Conservation (phyloP, 2,329 filamentous ascomycete species). For the Fusarium pseudograminearum region DNA sequence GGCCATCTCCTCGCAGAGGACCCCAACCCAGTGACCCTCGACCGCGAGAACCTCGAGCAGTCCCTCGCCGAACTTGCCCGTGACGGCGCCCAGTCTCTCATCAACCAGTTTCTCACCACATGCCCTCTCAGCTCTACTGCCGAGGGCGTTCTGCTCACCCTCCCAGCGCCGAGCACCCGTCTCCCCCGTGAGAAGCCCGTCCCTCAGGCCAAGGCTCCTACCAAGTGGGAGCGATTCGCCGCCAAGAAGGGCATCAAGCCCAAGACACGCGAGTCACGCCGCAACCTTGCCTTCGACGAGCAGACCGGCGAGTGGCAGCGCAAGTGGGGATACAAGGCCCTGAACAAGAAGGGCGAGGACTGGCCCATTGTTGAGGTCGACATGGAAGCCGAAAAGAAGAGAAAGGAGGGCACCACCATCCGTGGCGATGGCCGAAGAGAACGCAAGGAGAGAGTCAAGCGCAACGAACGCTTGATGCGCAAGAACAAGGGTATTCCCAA, state of each 20-base stretch:
- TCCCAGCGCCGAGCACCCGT: slow-evolving; percentile 76
- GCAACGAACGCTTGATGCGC: slow-evolving; percentile 77
- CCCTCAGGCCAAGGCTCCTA: slow-evolving; percentile 82
- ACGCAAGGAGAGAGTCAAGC: slow-evolving; percentile 75
- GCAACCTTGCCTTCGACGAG: slow-evolving; percentile 86
- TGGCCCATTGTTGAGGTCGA: slow-evolving; percentile 91
- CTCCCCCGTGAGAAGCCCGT: slow-evolving; percentile 94
- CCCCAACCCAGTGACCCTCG: slow-evolving; percentile 80
- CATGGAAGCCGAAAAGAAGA: slow-evolving; percentile 74
- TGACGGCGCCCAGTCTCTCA: slow-evolving; percentile 89
- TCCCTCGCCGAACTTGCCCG: slow-evolving; percentile 80
- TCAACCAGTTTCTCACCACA: slow-evolving; percentile 94
- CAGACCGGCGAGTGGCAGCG: slow-evolving; percentile 87
- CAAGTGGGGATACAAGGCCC: slow-evolving; percentile 94
- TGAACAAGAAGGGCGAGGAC: slow-evolving; percentile 86
- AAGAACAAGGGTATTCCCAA: slow-evolving; percentile 66
- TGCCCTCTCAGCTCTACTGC: slow-evolving; percentile 79
- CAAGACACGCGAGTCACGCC: slow-evolving; percentile 81
- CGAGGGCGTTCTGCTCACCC: slow-evolving; percentile 79
- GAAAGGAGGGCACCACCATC: slow-evolving; percentile 71
- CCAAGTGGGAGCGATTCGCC: slow-evolving; percentile 96
- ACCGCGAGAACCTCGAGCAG: slow-evolving; percentile 68
- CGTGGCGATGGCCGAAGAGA: slow-evolving; percentile 72
- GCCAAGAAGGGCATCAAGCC: slow-evolving; percentile 96
- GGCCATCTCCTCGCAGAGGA: slow-evolving; percentile 87